Evolutionary conservation across 805 yeast species (phyloP).

Genomic region (Saccharomycopsis sp.): DNA sequence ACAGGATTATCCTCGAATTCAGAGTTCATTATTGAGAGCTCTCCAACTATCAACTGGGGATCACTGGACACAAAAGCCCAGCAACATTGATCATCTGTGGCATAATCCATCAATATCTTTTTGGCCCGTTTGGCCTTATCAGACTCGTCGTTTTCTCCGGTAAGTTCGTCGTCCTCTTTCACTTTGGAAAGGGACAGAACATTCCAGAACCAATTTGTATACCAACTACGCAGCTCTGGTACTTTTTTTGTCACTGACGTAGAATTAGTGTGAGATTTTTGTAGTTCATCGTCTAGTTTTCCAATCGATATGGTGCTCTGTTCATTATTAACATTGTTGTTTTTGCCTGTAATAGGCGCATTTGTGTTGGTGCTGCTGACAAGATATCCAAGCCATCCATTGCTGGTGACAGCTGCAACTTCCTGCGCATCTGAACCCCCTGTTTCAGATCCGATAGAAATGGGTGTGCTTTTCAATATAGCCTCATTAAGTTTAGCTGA

Average conservation of each 20-base stretch:
- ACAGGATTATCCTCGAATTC: slow-evolving; percentile 16
- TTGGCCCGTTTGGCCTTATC: slow-evolving; percentile 14
- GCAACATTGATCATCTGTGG: slow-evolving; percentile 3
- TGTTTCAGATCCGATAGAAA: neutral
- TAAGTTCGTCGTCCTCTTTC: neutral
- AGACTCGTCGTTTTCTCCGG: slow-evolving; percentile 10
- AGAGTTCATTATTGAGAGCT: slow-evolving; percentile 12
- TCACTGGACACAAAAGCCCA: slow-evolving; percentile 19
- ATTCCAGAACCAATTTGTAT: slow-evolving; percentile 18
- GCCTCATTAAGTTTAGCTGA: neutral
- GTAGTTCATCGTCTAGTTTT: neutral
- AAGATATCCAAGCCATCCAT: neutral
- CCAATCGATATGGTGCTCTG: neutral
- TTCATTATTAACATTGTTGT: neutral
- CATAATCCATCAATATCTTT: slow-evolving; percentile 4
- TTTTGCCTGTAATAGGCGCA: neutral
- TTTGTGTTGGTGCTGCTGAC: neutral
- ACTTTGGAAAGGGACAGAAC: neutral
- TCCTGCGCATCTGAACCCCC: neutral
- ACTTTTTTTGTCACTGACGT: neutral
- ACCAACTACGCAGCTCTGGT: slow-evolving; percentile 10
- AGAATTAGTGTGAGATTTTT: neutral
- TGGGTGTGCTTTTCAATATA: neutral
- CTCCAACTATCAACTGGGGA: slow-evolving; percentile 9
- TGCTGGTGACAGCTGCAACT: neutral